Percentiles rank a stretch among this genome's conserved stretches.
These are phyloP conservation scores for Arxiozyma slooffiae DNA, from an alignment of 1,139 yeast genomes.

Conservation along the genomic window DNA sequence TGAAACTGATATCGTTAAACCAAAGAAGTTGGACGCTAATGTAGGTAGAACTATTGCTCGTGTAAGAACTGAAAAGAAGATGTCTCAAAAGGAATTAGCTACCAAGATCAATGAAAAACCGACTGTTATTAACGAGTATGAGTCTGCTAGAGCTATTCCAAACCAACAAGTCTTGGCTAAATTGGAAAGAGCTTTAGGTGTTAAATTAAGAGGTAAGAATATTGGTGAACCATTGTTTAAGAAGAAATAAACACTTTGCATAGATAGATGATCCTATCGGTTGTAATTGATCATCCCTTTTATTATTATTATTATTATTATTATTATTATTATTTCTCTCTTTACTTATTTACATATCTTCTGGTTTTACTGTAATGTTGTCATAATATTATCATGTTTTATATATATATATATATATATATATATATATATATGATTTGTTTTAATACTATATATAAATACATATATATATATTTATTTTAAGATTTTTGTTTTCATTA, in stretches of 20 bases:
- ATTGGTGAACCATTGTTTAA: slow-evolving; percentile 72
- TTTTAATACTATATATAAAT: too few species aligned
- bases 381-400: slow-evolving; percentile 1
- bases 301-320: too few species aligned
- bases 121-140: slow-evolving; percentile 88
- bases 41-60: slow-evolving; percentile 85
- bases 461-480: too few species aligned
- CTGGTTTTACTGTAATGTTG: neutral
- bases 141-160: slow-evolving; percentile 93
- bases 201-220: slow-evolving; percentile 91
- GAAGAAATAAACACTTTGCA: slow-evolving; percentile 25
- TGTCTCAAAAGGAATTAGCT: slow-evolving; percentile 94
- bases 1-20: slow-evolving; percentile 86
- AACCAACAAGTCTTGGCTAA: slow-evolving; percentile 90
- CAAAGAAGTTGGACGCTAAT: slow-evolving; percentile 69
- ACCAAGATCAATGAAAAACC: slow-evolving; percentile 94
- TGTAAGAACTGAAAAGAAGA: slow-evolving; percentile 79
- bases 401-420: too few species aligned
- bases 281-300: too few species aligned
- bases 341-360: too few species aligned
- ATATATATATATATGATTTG: too few species aligned
- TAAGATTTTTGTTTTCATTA: too few species aligned
- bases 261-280: neutral
- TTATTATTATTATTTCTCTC: too few species aligned
- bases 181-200: slow-evolving; percentile 88